Base-by-base conservation (phyloP, 306 rosid species). In the Elaeagnus macrophylla region DNA sequence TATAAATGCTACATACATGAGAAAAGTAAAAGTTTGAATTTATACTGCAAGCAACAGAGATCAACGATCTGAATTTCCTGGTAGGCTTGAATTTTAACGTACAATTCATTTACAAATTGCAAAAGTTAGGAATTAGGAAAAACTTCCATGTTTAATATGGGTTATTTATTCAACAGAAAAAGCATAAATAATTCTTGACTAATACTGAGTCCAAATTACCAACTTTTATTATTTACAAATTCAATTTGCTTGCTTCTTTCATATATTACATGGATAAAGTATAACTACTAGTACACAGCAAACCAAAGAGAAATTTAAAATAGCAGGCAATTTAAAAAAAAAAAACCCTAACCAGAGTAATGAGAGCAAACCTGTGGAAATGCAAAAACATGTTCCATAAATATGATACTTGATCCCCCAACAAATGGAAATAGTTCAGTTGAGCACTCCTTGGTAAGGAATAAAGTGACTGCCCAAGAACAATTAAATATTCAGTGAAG, bases 341-440 rank as follows among this genome's bases (percentile, higher is more conserved):
- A 10, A 25, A 0, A 38, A n/a, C n/a, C n/a, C n/a, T 0, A 13
- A 14, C 14, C 9, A 57, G 54, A 69, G n/a, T 32, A 72, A 68
- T 25, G 70, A 69, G 73, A 32, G 52, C 67, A 45, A 42, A 88
- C 96, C 97, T 83, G 61, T 86, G 97, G 60, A 86, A 81, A 52
- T 75, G 77, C 43, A 83, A 51, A 79, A 86, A 86, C 7, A 59
- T 70, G 67, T 77, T 90, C 97, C 97, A 90, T 72, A 90, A 79
- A 77, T 73, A 86, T 54, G 61, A 45, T 37, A 90, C 56, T 72
- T 90, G 94, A 66, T 90, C 83, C 35, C 97, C 97, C 66, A 86
- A 49, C 35, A 67, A 60, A 71, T 71, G 69, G 39, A 77, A 80
- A 37, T 59, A 61, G 51, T 62, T 72, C 72, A 62, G 38, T n/a